Conservation (phyloP, 441 rosid genomes). For the Geranium incanum region DNA sequence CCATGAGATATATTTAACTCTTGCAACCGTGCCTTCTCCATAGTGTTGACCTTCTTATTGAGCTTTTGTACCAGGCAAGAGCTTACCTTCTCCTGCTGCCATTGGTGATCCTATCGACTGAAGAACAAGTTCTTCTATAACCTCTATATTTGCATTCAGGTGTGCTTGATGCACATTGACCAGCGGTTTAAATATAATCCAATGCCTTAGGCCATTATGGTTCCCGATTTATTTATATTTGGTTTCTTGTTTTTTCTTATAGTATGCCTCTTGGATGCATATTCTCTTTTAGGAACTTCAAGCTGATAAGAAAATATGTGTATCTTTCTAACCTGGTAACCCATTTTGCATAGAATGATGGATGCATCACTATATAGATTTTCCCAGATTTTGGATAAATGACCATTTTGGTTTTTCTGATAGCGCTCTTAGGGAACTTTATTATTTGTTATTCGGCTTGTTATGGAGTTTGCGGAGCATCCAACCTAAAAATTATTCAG, state of each 20-base stretch:
- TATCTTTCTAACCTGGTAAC: background rate
- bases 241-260: background rate
- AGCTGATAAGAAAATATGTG: background rate
- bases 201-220: background rate
- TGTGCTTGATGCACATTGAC: background rate
- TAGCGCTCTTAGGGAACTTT: background rate
- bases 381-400: background rate
- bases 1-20: background rate
- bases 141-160: background rate
- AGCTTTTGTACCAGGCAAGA: background rate
- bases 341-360: background rate
- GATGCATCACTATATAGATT: background rate
- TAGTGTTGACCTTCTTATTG: background rate
- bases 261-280: background rate
- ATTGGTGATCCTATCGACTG: background rate
- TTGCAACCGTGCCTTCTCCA: background rate
- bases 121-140: background rate
- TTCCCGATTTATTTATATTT: background rate
- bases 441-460: constrained; percentile 7
- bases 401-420: background rate
- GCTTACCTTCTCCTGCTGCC: background rate
- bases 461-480: background rate
- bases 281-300: background rate
- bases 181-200: background rate
- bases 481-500: background rate